These are phyloP conservation scores for Hypoxylon sp. DNA, from an alignment of 2,329 filamentous ascomycete genomes.

Conservation along the genomic window DNA sequence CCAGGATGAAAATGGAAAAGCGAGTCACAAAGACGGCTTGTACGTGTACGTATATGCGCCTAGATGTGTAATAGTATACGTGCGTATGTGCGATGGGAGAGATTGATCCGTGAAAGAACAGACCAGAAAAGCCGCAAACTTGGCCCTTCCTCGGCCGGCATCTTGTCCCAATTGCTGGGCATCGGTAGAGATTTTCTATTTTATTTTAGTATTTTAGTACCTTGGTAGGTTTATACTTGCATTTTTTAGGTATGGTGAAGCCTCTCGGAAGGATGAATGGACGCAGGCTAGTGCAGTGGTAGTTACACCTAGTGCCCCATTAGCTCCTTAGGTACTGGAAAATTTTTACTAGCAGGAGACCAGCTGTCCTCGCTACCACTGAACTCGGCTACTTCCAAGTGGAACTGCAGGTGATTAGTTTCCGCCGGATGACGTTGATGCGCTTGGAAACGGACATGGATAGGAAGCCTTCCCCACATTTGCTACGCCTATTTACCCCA, in stretches of 20 bases:
- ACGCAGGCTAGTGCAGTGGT: conserved; percentile 1
- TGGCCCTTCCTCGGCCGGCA: conserved; percentile 27
- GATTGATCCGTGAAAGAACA: conserved; percentile 12
- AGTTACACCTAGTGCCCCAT: neutral
- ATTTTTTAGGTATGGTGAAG: conserved; percentile 6
- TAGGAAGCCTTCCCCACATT: conserved; percentile 25
- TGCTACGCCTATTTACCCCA: conserved; percentile 35
- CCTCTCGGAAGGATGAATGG: conserved; percentile 9
- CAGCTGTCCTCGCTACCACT: conserved; percentile 16
- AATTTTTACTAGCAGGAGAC: conserved; percentile 20
- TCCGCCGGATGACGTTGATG: conserved; percentile 38
- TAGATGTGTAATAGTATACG: conserved; percentile 29
- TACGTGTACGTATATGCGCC: conserved; percentile 22
- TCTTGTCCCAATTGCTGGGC: conserved; percentile 23
- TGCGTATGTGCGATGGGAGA: conserved; percentile 27
- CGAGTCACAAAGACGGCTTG: conserved; percentile 35
- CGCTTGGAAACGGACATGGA: conserved; percentile 22
- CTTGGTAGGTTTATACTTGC: conserved; percentile 3
- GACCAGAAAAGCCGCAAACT: conserved; percentile 35
- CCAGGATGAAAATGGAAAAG: conserved; percentile 18
- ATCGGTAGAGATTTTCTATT: conserved; percentile 28
- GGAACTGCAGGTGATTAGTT: conserved; percentile 17
- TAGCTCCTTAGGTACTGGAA: neutral
- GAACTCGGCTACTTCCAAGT: conserved; percentile 16
- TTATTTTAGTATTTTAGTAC: conserved; percentile 4